A percentile compares a stretch with the other conserved stretches of the same genome.
Conservation (phyloP, 139 green algal species). For the Haematococcus sp. region DNA sequence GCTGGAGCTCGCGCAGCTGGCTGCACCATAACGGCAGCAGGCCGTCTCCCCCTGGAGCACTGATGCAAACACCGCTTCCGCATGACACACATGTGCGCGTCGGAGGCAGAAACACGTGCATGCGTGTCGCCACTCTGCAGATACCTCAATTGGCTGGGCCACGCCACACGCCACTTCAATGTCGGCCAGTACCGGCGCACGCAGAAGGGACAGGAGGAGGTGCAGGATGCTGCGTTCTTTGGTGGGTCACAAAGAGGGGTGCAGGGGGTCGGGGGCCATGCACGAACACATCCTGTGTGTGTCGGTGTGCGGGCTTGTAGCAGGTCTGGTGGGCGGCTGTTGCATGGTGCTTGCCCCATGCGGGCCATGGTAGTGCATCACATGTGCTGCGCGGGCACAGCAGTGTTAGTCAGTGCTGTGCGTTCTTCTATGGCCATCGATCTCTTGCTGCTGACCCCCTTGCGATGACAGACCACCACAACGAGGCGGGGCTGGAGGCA, state of each 20-base stretch:
- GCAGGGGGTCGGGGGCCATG: neutral
- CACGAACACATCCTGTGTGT: neutral
- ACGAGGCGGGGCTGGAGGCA: constrained; percentile 64
- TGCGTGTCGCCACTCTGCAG: constrained; percentile 7
- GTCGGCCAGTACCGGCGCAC: constrained; percentile 86
- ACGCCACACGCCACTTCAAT: constrained; percentile 92
- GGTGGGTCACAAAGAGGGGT: constrained; percentile 60
- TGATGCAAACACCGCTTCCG: too few species aligned
- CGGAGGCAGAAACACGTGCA: too few species aligned
- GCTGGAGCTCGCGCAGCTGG: too few species aligned
- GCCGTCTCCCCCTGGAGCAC: too few species aligned
- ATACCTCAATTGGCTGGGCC: constrained; percentile 76
- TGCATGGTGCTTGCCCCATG: neutral
- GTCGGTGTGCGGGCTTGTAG: neutral
- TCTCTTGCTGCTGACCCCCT: neutral
- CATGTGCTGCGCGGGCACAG: too few species aligned
- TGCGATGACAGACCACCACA: neutral
- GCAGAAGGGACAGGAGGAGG: constrained; percentile 38
- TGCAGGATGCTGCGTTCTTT: constrained; percentile 87
- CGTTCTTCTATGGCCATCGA: neutral
- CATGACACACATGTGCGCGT: neutral
- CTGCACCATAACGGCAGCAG: too few species aligned
- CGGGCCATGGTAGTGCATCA: neutral
- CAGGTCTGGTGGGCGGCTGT: neutral
- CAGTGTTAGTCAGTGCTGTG: too few species aligned